A percentile compares a stretch with the other conserved stretches of the same genome.
phyloP scores from a whole-genome alignment of 495 filamentous ascomycete genomes.

The Xylaria castorea region DNA sequence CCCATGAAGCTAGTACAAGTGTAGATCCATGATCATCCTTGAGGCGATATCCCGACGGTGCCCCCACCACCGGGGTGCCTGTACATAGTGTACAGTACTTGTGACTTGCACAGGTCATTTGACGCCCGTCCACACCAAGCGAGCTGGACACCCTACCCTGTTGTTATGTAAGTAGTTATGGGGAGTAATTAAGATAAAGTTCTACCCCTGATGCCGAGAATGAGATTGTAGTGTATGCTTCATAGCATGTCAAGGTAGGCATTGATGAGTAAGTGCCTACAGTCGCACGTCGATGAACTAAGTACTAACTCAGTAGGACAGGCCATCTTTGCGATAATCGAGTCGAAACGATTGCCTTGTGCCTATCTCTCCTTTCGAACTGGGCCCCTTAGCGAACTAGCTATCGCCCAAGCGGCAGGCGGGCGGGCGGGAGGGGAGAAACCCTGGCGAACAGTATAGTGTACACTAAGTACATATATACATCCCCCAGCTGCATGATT shows the following conservation, averaged over 20 bases:
- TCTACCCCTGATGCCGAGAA: neutral
- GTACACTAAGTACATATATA: too few species aligned
- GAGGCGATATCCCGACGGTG: neutral
- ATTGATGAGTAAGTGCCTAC: neutral
- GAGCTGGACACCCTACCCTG: neutral
- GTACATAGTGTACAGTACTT: too few species aligned
- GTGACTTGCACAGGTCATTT: neutral
- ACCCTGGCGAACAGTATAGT: constrained; percentile 1
- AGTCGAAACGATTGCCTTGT: neutral
- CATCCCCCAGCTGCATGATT: neutral
- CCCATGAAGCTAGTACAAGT: neutral
- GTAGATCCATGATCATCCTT: neutral
- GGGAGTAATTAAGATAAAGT: neutral
- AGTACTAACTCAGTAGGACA: too few species aligned
- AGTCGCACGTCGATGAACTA: neutral
- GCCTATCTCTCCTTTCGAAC: neutral
- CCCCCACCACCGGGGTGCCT: neutral
- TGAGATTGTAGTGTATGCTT: neutral
- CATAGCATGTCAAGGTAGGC: too few species aligned
- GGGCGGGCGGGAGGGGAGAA: neutral
- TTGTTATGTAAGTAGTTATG: neutral
- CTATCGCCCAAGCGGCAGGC: constrained; percentile 15
- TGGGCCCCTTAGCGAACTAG: neutral
- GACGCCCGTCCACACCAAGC: neutral
- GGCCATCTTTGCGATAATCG: neutral